Evolutionary conservation across 805 yeast species (phyloP), one percentile per base, ranked within the genome.

Genomic region (Komagataella populi): DNA sequence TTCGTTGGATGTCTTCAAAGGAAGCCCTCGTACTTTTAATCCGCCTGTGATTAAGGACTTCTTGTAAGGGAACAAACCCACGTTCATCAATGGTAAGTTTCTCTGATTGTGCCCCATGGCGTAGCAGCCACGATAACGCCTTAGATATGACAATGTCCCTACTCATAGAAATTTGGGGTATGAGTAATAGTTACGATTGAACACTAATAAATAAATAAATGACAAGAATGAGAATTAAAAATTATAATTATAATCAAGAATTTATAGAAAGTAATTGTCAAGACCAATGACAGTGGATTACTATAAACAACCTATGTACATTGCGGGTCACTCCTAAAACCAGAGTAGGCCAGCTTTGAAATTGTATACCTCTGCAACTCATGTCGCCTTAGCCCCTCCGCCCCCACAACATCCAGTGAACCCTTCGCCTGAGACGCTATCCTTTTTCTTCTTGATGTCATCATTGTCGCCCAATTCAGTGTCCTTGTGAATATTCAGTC

Each of bases 381-480:
- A n/a, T 14, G n/a, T 45, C 44, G 55, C 59, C 57, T 60, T 59
- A 58, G 70, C 53, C 55, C 67, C 55, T 51, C 76, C 73, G 47
- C 80, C 80, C 49, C 79, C 78, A 54, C 81, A 76, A 59, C 85
- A 80, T 52, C 83, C 80, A 46, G 77, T 79, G 23, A 79, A 74
- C 59, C 72, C 69, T 23, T 76, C 69, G n/a, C 60, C 62, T n/a
- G 53, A 56, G 63, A 77, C 63, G 6, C 70, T 67, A 53, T 62
- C 63, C 53, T 70, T 72, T 46, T 72, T 67, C 55, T 70, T 76
- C 63, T 83, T 85, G 57, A 87, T 75, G 48, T 80, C 74, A 43
- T 89, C 95, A 63, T 91, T 91, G 62, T 89, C 96, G 17, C 97
- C 98, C 50, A 91, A 70, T 66, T 91, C 98, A 0, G 95, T 86